A percentile compares a stretch with the other conserved stretches of the same genome.
Evolutionary conservation across 495 filamentous ascomycete genomes (phyloP).

Genomic region (Podospora pseudocomata): DNA sequence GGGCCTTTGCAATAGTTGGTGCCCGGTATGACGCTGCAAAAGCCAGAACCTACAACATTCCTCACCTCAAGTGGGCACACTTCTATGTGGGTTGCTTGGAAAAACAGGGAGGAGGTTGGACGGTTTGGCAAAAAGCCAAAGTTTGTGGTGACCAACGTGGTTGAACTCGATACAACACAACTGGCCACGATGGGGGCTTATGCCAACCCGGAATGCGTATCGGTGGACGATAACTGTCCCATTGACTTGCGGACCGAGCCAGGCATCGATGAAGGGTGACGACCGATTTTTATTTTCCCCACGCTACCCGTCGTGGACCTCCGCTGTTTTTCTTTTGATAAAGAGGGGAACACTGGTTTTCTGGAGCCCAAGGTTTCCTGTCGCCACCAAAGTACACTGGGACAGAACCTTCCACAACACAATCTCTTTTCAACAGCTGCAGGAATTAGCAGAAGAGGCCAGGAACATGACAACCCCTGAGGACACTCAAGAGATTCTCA

Average conservation of each 20-base stretch:
- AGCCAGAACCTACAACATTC: constrained; percentile 45
- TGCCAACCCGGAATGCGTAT: constrained; percentile 34
- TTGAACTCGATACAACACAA: constrained; percentile 40
- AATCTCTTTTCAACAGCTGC: constrained; percentile 42
- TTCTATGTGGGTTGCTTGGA: constrained; percentile 75
- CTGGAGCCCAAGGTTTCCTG: constrained; percentile 46
- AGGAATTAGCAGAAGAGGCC: constrained; percentile 40
- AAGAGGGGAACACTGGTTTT: constrained; percentile 42
- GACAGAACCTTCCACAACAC: constrained; percentile 44
- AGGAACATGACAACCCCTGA: constrained; percentile 32
- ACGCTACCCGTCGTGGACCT: constrained; percentile 45
- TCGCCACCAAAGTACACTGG: constrained; percentile 45
- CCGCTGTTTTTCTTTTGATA: constrained; percentile 47
- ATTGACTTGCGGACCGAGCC: constrained; percentile 31
- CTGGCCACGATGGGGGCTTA: constrained; percentile 33
- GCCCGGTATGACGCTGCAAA: constrained; percentile 61
- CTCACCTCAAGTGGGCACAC: constrained; percentile 65
- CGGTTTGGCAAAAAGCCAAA: constrained; percentile 50
- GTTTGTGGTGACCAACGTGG: constrained; percentile 59
- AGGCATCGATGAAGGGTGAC: constrained; percentile 35
- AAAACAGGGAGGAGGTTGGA: constrained; percentile 62
- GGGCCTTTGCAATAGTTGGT: constrained; percentile 76
- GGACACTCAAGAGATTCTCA: constrained; percentile 48
- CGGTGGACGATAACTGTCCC: constrained; percentile 28
- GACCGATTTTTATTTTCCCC: constrained; percentile 37